Percentiles rank a stretch among this genome's conserved stretches.
Evolutionary conservation across 768 basidiomycete species (phyloP).

Genomic region (Phlebiopsis flavidoalba): DNA sequence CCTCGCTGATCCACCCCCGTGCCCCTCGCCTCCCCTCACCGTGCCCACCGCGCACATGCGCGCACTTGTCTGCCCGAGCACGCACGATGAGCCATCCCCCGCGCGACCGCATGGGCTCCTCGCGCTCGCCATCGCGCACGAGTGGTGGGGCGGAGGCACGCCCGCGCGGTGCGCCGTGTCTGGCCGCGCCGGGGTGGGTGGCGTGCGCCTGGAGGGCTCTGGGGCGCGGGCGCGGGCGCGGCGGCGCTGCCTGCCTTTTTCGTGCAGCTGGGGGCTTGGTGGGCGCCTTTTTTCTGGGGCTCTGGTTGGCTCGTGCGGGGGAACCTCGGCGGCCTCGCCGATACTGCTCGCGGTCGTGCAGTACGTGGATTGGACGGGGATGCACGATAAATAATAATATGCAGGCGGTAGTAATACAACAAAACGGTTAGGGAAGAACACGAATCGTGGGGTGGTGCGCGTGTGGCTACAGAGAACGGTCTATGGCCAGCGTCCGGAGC

Average conservation of each 20-base stretch:
- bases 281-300: background rate
- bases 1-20: background rate
- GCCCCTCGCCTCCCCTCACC: no score
- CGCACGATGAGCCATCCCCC: no score
- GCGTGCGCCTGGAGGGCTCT: background rate
- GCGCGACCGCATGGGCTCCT: no score
- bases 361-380: background rate
- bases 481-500: background rate
- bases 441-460: background rate
- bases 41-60: no score
- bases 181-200: no score
- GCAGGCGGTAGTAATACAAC: background rate
- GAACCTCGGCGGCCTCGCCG: no score
- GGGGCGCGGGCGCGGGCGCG: no score
- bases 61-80: no score
- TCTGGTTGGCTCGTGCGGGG: background rate
- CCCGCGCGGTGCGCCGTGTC: background rate
- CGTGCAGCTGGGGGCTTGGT: background rate
- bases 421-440: background rate
- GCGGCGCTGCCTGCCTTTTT: background rate
- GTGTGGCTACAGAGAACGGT: background rate
- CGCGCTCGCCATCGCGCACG: no score
- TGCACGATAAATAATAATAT: background rate
- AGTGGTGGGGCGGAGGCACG: background rate
- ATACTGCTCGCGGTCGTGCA: background rate